Conservation (phyloP, 768 basidiomycete species). For the Hypsizygus marmoreus region DNA sequence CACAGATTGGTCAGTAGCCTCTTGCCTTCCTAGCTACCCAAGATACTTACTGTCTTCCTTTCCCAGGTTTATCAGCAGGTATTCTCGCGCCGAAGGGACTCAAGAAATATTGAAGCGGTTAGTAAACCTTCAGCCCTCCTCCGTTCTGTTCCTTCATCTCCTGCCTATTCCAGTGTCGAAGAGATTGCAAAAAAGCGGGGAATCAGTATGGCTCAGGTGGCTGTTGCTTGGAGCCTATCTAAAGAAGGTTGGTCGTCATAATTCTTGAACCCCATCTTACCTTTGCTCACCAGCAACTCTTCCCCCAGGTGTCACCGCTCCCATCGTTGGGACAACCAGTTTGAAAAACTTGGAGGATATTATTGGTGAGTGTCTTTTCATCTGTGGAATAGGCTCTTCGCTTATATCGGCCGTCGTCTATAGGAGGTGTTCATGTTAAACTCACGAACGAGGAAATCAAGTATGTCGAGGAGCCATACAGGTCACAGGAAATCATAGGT, state of each 20-base stretch:
- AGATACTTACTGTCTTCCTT: not conserved
- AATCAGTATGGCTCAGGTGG: conserved; percentile 48
- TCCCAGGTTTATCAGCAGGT: not conserved
- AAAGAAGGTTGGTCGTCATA: conserved; percentile 35
- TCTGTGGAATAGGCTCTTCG: not conserved
- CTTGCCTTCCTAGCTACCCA: not conserved
- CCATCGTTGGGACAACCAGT: conserved; percentile 59
- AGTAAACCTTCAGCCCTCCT: conserved; percentile 12
- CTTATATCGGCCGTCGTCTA: not conserved
- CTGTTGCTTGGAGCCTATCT: conserved; percentile 41
- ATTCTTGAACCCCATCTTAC: not conserved
- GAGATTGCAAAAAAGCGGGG: conserved; percentile 45
- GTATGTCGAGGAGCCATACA: conserved; percentile 57
- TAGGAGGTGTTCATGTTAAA: conserved; percentile 46
- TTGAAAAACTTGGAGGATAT: conserved; percentile 54
- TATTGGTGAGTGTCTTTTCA: conserved; percentile 34
- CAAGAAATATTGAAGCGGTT: conserved; percentile 42
- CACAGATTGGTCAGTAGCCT: conserved; percentile 17
- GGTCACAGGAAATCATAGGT: conserved; percentile 44
- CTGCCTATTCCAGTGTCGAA: conserved; percentile 36
- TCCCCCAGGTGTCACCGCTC: conserved; percentile 47
- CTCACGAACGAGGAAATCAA: conserved; percentile 59
- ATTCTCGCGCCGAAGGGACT: conserved; percentile 15
- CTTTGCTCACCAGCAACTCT: not conserved
- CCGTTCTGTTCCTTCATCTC: conserved; percentile 3